phyloP scores from a whole-genome alignment of 2,329 filamentous ascomycete genomes.

The Didymella keratinophila region DNA sequence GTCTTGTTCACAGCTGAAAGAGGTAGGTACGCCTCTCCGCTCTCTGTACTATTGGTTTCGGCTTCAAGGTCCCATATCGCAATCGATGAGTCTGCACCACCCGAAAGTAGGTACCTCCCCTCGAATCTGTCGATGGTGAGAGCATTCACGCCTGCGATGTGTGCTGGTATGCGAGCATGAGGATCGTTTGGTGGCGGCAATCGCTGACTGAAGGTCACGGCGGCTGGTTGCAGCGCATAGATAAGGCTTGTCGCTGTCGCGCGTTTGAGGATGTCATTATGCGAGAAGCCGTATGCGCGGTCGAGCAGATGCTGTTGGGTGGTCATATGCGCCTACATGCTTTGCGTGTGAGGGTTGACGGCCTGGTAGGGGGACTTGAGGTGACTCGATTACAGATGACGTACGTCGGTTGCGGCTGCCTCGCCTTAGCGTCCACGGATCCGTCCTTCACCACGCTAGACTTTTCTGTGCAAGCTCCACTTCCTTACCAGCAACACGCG shows the following conservation, averaged over 20 bases:
- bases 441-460: constrained; percentile 18
- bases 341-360: constrained; percentile 28
- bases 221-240: constrained; percentile 71
- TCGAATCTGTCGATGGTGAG: constrained; percentile 84
- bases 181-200: constrained; percentile 51
- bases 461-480: constrained; percentile 15
- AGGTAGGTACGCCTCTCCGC: constrained; percentile 35
- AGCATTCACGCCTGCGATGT: constrained; percentile 79
- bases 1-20: constrained; percentile 40
- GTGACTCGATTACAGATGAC: constrained; percentile 24
- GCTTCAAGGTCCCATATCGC: constrained; percentile 85
- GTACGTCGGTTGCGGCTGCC: constrained; percentile 26
- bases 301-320: constrained; percentile 70
- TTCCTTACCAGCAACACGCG: not conserved
- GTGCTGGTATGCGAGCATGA: constrained; percentile 63
- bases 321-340: constrained; percentile 51
- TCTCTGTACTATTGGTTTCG: constrained; percentile 25
- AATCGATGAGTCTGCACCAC: constrained; percentile 83
- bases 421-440: constrained; percentile 2
- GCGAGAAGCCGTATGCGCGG: constrained; percentile 71
- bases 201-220: constrained; percentile 74
- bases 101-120: constrained; percentile 80
- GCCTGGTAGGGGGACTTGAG: constrained; percentile 1
- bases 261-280: constrained; percentile 69
- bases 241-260: constrained; percentile 72